phyloP scores from a whole-genome alignment of 805 yeast genomes.

The Wickerhamomyces bovis region DNA sequence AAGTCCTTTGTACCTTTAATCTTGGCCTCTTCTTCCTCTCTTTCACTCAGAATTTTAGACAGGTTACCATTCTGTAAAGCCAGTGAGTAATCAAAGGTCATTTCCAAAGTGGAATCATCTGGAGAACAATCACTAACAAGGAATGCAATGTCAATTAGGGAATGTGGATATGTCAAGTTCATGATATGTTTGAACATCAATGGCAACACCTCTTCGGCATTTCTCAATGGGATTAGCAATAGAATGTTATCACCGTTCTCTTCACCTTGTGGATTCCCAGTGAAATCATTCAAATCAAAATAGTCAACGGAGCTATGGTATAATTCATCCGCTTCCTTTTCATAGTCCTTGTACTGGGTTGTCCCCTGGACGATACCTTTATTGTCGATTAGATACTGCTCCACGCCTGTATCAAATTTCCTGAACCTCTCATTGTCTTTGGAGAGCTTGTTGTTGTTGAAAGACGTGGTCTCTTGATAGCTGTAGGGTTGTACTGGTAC shows the following conservation, averaged over 20 bases:
- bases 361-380: conserved; percentile 28
- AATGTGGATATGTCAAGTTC: conserved; percentile 83
- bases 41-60: conserved; percentile 37
- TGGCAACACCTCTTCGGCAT: conserved; percentile 72
- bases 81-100: conserved; percentile 56
- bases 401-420: conserved; percentile 35
- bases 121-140: conserved; percentile 74
- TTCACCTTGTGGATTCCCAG: conserved; percentile 46
- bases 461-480: conserved; percentile 10
- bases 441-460: conserved; percentile 24
- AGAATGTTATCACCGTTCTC: conserved; percentile 56
- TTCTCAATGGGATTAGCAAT: conserved; percentile 69
- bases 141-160: conserved; percentile 72
- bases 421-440: conserved; percentile 27
- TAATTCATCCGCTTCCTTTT: conserved; percentile 31
- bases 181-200: conserved; percentile 79
- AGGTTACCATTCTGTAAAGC: conserved; percentile 69
- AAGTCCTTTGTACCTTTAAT: conserved; percentile 54
- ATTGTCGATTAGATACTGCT: conserved; percentile 29
- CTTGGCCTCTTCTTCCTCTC: conserved; percentile 31
- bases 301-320: conserved; percentile 45
- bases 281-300: conserved; percentile 55
- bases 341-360: conserved; percentile 16
- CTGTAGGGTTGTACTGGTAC: conserved; percentile 1
- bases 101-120: conserved; percentile 58